Conservation (phyloP, 805 yeast genomes). For the Ogataea nonfermentans region DNA sequence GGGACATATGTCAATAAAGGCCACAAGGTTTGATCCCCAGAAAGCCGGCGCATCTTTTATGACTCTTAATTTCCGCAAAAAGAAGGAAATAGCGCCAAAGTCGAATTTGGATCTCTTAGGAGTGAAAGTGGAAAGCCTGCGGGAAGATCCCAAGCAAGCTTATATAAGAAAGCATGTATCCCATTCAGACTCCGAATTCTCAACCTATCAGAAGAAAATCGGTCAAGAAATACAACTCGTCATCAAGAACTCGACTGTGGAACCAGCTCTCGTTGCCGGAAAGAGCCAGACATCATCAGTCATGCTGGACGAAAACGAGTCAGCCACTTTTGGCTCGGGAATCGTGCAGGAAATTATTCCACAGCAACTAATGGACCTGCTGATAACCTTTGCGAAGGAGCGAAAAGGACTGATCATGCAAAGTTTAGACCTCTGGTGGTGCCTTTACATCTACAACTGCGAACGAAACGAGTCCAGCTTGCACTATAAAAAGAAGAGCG, state of each 20-base stretch:
- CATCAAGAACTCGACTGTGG: neutral
- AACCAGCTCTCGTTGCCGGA: neutral
- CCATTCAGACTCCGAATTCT: slow-evolving; percentile 3
- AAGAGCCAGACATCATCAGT: neutral
- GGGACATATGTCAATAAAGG: too few species aligned
- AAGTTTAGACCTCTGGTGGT: neutral
- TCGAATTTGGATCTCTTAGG: neutral
- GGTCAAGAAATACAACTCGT: slow-evolving; percentile 3
- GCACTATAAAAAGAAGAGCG: neutral
- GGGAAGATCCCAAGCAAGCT: slow-evolving; percentile 2
- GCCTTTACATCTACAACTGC: neutral
- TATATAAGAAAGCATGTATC: slow-evolving; percentile 3
- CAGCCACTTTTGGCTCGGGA: neutral
- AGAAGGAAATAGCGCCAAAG: neutral
- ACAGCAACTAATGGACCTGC: neutral
- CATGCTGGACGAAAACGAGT: neutral
- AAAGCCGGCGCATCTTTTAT: neutral
- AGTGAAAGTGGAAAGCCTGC: slow-evolving; percentile 2
- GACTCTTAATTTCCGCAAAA: too few species aligned
- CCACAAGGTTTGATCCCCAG: neutral
- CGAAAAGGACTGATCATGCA: neutral
- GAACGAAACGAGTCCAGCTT: neutral
- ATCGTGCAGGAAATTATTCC: neutral
- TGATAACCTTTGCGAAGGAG: neutral
- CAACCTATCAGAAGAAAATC: slow-evolving; percentile 6